Conservation (phyloP, 805 yeast genomes). For the Starmerella floris region DNA sequence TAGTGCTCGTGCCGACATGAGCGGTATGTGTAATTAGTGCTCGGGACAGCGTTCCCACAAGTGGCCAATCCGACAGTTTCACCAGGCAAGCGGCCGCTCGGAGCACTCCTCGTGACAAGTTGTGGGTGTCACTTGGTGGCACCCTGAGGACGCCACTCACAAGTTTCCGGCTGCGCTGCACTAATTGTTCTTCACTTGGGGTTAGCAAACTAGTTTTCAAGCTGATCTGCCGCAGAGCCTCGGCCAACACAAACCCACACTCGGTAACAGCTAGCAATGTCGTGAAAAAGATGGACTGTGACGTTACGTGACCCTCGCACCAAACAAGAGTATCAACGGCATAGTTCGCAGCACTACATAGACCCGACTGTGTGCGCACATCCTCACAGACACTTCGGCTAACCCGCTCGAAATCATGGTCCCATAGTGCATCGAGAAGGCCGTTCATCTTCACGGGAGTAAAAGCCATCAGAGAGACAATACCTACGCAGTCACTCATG, state of each 20-base stretch:
- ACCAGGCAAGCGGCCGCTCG: conserved; percentile 14
- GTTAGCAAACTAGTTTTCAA: conserved; percentile 10
- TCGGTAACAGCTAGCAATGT: conserved; percentile 28
- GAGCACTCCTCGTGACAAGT: conserved; percentile 9
- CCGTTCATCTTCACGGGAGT: conserved; percentile 28
- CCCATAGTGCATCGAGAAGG: conserved; percentile 32
- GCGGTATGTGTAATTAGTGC: conserved; percentile 9
- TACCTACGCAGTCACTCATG: conserved; percentile 33
- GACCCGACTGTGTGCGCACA: conserved; percentile 21
- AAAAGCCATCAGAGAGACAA: conserved; percentile 30
- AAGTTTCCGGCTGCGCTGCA: conserved; percentile 18
- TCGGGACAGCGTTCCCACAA: conserved; percentile 14
- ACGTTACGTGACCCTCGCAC: conserved; percentile 29
- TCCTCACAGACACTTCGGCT: conserved; percentile 23
- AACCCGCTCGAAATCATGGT: conserved; percentile 30
- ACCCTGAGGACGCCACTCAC: conserved; percentile 11
- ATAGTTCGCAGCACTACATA: conserved; percentile 29
- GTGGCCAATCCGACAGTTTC: conserved; percentile 15
- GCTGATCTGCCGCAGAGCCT: conserved; percentile 20
- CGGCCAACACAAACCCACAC: conserved; percentile 28
- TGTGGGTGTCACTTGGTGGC: conserved; percentile 1
- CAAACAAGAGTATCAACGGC: conserved; percentile 30
- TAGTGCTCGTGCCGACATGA: not conserved
- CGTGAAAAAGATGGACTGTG: conserved; percentile 28
- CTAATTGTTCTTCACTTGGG: conserved; percentile 17